These are phyloP conservation scores for Coemansia sp. DNA, from an alignment of 192 early-diverging fungal species.

Conservation along the genomic window DNA sequence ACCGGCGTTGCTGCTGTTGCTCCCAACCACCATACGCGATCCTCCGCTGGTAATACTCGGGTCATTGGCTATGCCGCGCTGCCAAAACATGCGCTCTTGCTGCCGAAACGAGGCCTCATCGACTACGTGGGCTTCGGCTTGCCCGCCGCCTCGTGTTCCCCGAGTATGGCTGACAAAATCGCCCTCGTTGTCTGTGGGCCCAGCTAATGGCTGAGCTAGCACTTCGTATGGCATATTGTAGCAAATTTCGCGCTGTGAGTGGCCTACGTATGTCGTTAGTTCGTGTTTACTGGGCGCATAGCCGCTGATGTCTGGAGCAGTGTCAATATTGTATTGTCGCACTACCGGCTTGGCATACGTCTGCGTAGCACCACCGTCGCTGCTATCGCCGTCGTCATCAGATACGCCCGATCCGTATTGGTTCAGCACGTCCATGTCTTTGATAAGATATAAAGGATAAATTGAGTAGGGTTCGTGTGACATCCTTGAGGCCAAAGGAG, in stretches of 20 bases:
- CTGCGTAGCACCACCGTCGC: slow-evolving; percentile 7
- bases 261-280: slow-evolving; percentile 13
- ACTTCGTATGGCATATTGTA: slow-evolving; percentile 28
- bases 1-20: slow-evolving; percentile 39
- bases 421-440: slow-evolving; percentile 29
- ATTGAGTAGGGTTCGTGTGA: no score
- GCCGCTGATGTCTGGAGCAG: slow-evolving; percentile 32
- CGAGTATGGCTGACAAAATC: slow-evolving; percentile 10
- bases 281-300: neutral
- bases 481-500: neutral
- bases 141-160: slow-evolving; percentile 12
- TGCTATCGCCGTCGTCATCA: slow-evolving; percentile 12
- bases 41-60: slow-evolving; percentile 57
- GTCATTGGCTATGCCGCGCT: slow-evolving; percentile 78
- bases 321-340: slow-evolving; percentile 37
- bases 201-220: slow-evolving; percentile 31
- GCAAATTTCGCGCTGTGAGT: slow-evolving; percentile 19
- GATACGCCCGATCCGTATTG: slow-evolving; percentile 39
- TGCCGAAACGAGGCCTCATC: slow-evolving; percentile 61
- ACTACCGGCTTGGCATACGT: slow-evolving; percentile 18
- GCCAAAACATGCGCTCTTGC: slow-evolving; percentile 81
- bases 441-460: neutral
- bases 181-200: slow-evolving; percentile 27
- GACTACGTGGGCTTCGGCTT: slow-evolving; percentile 32
- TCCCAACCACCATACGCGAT: slow-evolving; percentile 58